Conservation (phyloP, 2,329 filamentous ascomycete species). For the Aspergillus sp. region DNA sequence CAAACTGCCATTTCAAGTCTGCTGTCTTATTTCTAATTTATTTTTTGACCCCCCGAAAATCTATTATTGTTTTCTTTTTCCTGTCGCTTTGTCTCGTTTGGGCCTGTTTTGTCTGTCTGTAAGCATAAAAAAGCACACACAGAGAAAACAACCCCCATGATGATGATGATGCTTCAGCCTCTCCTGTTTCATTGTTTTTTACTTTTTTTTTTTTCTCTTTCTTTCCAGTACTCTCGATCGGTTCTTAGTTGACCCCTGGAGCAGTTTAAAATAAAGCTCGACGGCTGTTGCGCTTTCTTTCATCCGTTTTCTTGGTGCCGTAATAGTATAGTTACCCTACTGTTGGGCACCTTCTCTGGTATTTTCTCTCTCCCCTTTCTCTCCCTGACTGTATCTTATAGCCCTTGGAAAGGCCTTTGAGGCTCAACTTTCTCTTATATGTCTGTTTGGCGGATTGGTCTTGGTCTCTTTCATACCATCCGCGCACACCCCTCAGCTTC, state of each 20-base stretch:
- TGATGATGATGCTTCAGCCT: background rate
- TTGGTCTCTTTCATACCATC: no score
- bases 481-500: no score
- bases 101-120: constrained; percentile 2
- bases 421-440: no score
- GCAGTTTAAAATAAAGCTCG: background rate
- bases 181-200: background rate
- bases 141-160: background rate
- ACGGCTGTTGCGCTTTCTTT: background rate
- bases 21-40: constrained; percentile 1
- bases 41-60: background rate
- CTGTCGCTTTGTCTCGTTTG: constrained; percentile 1
- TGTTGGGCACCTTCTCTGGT: no score
- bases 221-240: background rate
- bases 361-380: background rate
- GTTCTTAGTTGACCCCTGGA: background rate
- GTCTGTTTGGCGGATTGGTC: no score
- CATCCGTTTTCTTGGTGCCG: background rate
- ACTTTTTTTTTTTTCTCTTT: background rate
- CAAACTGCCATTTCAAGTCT: background rate
- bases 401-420: no score
- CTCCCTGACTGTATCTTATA: background rate
- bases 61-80: background rate
- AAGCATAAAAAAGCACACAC: constrained; percentile 3
- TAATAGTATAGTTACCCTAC: no score